phyloP scores from a whole-genome alignment of 2,329 filamentous ascomycete genomes.

The Akanthomyces dipterigenus region DNA sequence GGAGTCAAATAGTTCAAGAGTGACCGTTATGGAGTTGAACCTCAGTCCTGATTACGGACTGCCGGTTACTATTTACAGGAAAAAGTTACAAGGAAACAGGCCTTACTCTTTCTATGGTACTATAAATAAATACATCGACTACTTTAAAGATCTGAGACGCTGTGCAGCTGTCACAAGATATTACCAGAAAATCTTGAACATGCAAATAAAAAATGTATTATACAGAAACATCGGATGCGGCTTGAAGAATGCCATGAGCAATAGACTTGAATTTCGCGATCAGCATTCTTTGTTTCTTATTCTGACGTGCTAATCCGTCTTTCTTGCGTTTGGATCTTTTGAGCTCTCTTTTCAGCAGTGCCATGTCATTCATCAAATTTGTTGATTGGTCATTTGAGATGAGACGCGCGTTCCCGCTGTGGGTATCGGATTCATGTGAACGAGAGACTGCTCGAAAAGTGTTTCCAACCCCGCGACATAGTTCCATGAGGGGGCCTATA shows the following conservation, averaged over 20 bases:
- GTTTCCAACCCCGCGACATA: background rate
- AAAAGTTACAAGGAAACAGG: too few relatives aligned
- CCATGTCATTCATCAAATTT: background rate
- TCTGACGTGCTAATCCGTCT: background rate
- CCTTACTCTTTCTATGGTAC: too few relatives aligned
- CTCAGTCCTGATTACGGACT: too few relatives aligned
- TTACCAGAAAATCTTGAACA: background rate
- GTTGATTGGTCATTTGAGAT: background rate
- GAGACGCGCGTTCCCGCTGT: background rate
- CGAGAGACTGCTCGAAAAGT: background rate
- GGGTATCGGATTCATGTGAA: background rate
- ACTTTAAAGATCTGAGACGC: too few relatives aligned
- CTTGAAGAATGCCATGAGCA: background rate
- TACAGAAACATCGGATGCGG: background rate
- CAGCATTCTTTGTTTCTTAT: background rate
- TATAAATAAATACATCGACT: too few relatives aligned
- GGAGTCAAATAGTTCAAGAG: too few relatives aligned
- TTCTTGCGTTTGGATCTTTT: background rate
- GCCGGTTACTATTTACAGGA: too few relatives aligned
- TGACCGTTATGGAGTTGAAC: too few relatives aligned
- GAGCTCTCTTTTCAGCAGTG: background rate
- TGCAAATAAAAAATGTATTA: background rate
- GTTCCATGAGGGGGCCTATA: background rate
- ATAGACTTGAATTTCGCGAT: background rate
- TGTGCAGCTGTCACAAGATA: too few relatives aligned